phyloP scores from a whole-genome alignment of 768 basidiomycete genomes.

The Lentinus brumalis region DNA sequence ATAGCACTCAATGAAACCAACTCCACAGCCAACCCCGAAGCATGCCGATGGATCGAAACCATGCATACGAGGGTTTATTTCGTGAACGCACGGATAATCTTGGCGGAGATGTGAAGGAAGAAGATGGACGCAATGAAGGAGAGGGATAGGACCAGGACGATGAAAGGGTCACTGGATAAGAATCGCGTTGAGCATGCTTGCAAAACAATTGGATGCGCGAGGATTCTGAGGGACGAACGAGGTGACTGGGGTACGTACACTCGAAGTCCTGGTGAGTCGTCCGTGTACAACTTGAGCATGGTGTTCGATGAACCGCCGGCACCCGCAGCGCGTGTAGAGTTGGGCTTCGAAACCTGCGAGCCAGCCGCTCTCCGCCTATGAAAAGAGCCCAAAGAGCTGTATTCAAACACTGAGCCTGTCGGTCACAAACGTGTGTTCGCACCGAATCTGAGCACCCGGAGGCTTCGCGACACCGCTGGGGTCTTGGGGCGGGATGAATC shows the following conservation, averaged over 20 bases:
- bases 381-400: background rate
- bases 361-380: constrained; percentile 73
- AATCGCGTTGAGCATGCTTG: background rate
- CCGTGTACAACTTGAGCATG: constrained; percentile 98
- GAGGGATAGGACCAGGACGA: constrained; percentile 92
- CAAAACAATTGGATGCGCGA: background rate
- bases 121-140: constrained; percentile 98
- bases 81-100: constrained; percentile 88
- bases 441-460: constrained; percentile 84
- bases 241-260: constrained; percentile 65
- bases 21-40: background rate
- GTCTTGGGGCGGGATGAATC: constrained; percentile 53
- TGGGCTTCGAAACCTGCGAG: constrained; percentile 69
- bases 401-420: background rate
- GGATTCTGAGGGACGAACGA: background rate
- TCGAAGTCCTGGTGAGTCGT: constrained; percentile 95
- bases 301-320: constrained; percentile 97
- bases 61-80: constrained; percentile 47
- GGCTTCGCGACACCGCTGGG: constrained; percentile 62
- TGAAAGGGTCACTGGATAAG: constrained; percentile 83
- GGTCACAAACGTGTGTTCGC: constrained; percentile 27
- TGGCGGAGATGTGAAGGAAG: constrained; percentile 97
- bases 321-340: constrained; percentile 87
- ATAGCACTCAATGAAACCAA: constrained; percentile 1
- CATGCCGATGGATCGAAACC: background rate